Base-by-base conservation (phyloP, 352 stramenopile species). In the Phytophthora hibernalis region DNA sequence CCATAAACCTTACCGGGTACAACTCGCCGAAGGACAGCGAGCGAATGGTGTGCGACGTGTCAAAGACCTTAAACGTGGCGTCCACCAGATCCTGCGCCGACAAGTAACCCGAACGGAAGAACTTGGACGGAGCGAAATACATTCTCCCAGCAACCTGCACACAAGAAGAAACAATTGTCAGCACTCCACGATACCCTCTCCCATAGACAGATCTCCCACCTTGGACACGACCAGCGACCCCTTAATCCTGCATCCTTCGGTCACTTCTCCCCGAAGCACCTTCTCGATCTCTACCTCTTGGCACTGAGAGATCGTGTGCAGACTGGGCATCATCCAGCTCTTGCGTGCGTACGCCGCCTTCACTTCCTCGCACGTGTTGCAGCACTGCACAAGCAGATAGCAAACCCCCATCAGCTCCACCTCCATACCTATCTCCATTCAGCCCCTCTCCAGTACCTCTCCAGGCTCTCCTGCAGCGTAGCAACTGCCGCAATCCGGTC, bases 121-220 rank as follows among this genome's bases (percentile, higher is more conserved):
- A 89, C 70, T 91, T 93, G 54, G 85, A 91, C 21, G 87, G 87
- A 53, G 87, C 87, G 60, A 95, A 95, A 62, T 92, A 93, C 15
- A 95, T 54, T 48, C 85, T 89, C 12, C 85, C 87, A 15, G 83
- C 83, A 31, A 93, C 87, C 86, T 94, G 28, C 3, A 61, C 0
- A 63, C n/a, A 21, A 61, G 7, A 26, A 57, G 11, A 26, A 60
- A 45, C 40, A 20, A 10, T 5, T 20, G n/a, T 58, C 50, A 70
- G 50, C 13, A 42, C 26, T 21, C 20, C 26, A 28, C n/a, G 13
- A 5, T 18, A 50, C 9, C 42, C 3, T 45, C 4, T 31, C n/a
- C 43, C 30, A n/a, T 50, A 13, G 6, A 5, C 26, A 31, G 9
- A 31, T 8, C 1, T 15, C 42, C 5, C 22, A 93, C 87, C 84